phyloP scores from a whole-genome alignment of 78 protist species.

The Dictyostelium purpureum region DNA sequence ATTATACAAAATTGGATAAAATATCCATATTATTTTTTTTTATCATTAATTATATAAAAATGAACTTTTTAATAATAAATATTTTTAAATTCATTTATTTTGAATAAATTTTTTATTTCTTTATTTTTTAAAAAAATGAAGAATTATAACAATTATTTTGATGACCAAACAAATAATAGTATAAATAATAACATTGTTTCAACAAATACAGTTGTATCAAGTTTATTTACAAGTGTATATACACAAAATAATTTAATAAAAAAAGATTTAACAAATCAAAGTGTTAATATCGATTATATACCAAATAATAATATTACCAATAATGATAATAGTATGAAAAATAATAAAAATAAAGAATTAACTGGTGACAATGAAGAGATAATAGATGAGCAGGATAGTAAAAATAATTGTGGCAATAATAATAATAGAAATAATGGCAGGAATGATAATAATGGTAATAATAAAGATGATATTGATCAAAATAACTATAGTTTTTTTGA shows the following conservation, averaged over 20 bases:
- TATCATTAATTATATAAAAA: too few relatives aligned
- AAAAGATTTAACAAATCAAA: neutral
- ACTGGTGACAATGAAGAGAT: neutral
- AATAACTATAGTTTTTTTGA: neutral
- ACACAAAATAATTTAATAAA: neutral
- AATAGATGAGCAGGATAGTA: too few relatives aligned
- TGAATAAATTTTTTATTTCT: too few relatives aligned
- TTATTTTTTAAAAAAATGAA: neutral
- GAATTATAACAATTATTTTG: neutral
- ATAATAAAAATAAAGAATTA: neutral
- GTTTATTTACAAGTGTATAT: neutral
- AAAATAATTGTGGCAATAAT: neutral
- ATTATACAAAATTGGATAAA: too few relatives aligned
- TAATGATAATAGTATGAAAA: neutral
- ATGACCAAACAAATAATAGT: neutral
- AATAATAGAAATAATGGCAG: neutral
- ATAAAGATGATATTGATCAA: neutral
- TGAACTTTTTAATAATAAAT: too few relatives aligned
- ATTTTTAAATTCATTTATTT: too few relatives aligned
- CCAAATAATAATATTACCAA: neutral
- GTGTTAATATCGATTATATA: neutral
- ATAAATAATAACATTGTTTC: neutral
- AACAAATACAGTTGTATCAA: neutral
- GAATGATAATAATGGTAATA: neutral
- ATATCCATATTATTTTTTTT: too few relatives aligned